A percentile compares a stretch with the other conserved stretches of the same genome.
Conservation (phyloP, 1,284 basidiomycete species). For the Fomitopsis betulina region DNA sequence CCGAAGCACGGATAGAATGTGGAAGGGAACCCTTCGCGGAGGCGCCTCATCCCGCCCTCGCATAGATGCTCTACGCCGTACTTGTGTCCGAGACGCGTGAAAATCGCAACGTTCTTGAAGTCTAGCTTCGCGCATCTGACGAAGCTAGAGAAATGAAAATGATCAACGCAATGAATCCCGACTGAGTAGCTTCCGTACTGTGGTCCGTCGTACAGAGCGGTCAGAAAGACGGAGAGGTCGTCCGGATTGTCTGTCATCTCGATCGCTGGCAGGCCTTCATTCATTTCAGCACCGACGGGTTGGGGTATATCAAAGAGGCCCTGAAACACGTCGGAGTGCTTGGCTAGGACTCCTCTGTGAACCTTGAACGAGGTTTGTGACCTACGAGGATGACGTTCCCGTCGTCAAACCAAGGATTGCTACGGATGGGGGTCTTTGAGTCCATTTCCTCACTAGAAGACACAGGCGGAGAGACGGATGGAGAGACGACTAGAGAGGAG, state of each 20-base stretch:
- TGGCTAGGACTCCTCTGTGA: constrained; percentile 6
- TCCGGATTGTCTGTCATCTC: constrained; percentile 2
- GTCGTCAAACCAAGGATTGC: not conserved
- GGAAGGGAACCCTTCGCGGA: not conserved
- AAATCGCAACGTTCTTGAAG: not conserved
- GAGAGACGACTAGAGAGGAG: no score
- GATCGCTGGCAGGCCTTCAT: constrained; percentile 5
- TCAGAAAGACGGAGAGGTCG: constrained; percentile 6
- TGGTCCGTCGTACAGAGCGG: constrained; percentile 2
- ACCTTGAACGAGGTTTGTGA: not conserved
- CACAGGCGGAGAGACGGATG: no score
- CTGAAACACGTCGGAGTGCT: constrained; percentile 10
- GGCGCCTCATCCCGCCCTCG: not conserved
- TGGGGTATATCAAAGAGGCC: constrained; percentile 7
- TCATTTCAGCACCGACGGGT: constrained; percentile 1
- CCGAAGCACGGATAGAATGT: not conserved
- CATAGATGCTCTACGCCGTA: not conserved
- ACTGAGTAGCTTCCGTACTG: not conserved
- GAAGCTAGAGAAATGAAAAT: not conserved
- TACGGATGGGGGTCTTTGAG: not conserved
- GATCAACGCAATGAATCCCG: not conserved
- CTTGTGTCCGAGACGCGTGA: not conserved
- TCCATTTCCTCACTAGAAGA: not conserved
- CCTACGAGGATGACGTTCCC: not conserved
- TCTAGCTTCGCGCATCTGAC: not conserved